Evolutionary conservation across 345 rosid species (phyloP), one percentile per base, ranked within the genome.

Genomic region (Turnera subulata): DNA sequence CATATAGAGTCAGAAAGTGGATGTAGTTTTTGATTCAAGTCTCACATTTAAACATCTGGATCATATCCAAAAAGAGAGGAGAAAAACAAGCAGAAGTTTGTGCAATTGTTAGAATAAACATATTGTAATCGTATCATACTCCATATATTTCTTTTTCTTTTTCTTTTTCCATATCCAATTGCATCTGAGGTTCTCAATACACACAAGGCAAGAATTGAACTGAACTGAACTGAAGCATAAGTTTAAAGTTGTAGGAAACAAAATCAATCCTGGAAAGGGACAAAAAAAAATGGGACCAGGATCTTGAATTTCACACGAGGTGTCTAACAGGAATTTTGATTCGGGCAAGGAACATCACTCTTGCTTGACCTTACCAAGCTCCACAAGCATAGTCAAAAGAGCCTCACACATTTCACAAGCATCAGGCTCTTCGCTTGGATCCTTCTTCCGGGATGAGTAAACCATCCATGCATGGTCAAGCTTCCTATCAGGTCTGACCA

Each of bases 391-490:
- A 2, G 78, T 81, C 68, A 83, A 49, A 56, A 83, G 76, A 6
- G 89, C 87, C 66, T 81, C 89, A 10, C 89, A 86, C 87, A 86
- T 83, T 57, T 83, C 79, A 39, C 64, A 58, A 22, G 78, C 73
- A 56, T 83, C 80, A 0, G 87, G 81, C 53, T 78, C n/a, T n/a
- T n/a, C 78, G 0, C 26, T 32, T 1, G 81, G 70, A 56, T 83
- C 61, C 64, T 50, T 80, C 45, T 66, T 72, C 37, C 42, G 2
- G 0, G 85, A 76, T 26, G 85, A 70, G 67, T 80, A 83, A 48
- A 86, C 94, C 89, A 86, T 81, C 85, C 81, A 80, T 6, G 74
- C 78, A 58, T 83, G 94, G 55, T 83, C 82, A 5, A 83, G 82
- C 68, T 83, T 86, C 63, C 22, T 58, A 46, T 78, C 61, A 5